Evolutionary conservation across 129 eudicot species (phyloP).

Genomic region (Chrysanthemum lavandulifolium): DNA sequence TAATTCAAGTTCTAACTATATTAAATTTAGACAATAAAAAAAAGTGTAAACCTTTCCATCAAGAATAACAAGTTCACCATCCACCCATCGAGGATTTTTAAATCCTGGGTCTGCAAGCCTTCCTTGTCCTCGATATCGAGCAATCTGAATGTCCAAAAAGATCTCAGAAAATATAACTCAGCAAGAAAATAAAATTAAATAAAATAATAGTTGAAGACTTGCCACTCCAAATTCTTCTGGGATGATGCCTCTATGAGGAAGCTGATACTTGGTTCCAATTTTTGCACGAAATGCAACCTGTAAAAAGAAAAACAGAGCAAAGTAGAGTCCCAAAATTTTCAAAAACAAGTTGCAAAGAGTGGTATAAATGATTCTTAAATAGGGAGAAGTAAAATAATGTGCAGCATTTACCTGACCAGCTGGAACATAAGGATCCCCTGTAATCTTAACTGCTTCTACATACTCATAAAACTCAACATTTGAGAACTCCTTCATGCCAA

Average conservation of each 20-base stretch:
- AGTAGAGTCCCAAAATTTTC: neutral
- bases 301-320: slow-evolving; percentile 11
- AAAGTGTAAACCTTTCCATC: slow-evolving; percentile 79
- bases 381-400: neutral
- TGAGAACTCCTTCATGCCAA: slow-evolving; percentile 40
- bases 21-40: neutral
- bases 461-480: slow-evolving; percentile 85
- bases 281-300: slow-evolving; percentile 99
- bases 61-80: slow-evolving; percentile 92
- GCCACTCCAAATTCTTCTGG: slow-evolving; percentile 99
- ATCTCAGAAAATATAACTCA: slow-evolving; percentile 3
- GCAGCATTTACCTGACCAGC: slow-evolving; percentile 80
- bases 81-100: slow-evolving; percentile 91
- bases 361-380: slow-evolving; percentile 9
- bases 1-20: neutral
- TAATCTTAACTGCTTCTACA: slow-evolving; percentile 89
- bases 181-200: neutral
- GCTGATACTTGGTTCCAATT: slow-evolving; percentile 88
- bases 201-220: slow-evolving; percentile 26
- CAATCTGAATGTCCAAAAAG: slow-evolving; percentile 55
- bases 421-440: slow-evolving; percentile 91
- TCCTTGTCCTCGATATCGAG: slow-evolving; percentile 97
- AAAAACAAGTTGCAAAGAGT: neutral
- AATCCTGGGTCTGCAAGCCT: slow-evolving; percentile 92
- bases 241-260: slow-evolving; percentile 91